Evolutionary conservation across 2,329 filamentous ascomycete species (phyloP).

Genomic region (Septoria petroselini): DNA sequence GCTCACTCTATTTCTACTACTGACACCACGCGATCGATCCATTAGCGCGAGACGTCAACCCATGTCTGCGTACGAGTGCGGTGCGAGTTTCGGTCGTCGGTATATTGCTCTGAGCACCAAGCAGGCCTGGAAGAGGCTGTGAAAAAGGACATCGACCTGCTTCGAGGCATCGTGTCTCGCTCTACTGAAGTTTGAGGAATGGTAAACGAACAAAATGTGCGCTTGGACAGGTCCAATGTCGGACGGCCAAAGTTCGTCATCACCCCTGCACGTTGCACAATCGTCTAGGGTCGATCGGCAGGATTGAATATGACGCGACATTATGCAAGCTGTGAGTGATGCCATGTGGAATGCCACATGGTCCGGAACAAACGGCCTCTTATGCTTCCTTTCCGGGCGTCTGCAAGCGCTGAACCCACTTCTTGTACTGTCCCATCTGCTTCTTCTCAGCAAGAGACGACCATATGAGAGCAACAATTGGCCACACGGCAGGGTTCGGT

Average conservation of each 20-base stretch:
- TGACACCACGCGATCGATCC: background rate
- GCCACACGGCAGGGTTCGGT: slow-evolving; percentile 16
- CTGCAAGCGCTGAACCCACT: background rate
- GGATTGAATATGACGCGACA: background rate
- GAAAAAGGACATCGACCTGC: background rate
- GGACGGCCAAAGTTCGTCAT: background rate
- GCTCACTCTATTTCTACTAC: background rate
- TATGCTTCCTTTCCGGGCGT: background rate
- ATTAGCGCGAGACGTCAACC: background rate
- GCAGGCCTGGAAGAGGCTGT: background rate
- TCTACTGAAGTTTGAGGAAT: background rate
- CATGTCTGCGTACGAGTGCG: background rate
- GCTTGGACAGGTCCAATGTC: background rate
- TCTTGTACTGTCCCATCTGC: slow-evolving; percentile 7
- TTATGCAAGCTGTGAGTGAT: background rate
- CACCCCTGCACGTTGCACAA: slow-evolving; percentile 8
- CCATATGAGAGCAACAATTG: slow-evolving; percentile 1
- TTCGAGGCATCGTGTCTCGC: background rate
- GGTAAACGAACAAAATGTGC: background rate
- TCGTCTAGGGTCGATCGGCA: background rate
- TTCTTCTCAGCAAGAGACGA: background rate
- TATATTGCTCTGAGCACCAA: background rate
- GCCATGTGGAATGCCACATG: too few relatives aligned
- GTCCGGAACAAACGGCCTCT: too few relatives aligned
- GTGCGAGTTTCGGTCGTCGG: background rate